Percentiles rank a stretch among this genome's conserved stretches.
Conservation (phyloP, 495 filamentous ascomycete species). For the Penicillium chermesinum region DNA sequence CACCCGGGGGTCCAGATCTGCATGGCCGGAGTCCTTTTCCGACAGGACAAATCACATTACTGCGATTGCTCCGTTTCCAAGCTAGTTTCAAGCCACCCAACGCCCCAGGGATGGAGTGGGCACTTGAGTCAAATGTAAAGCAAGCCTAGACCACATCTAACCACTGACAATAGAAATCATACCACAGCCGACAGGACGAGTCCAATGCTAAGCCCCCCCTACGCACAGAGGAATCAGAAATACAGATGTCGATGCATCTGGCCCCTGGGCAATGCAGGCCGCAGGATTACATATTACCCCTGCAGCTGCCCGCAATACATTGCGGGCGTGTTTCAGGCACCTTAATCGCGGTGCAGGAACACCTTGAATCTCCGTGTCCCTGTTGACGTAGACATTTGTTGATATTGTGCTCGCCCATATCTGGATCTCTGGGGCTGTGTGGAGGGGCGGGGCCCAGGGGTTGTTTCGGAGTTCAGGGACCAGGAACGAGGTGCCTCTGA, state of each 20-base stretch:
- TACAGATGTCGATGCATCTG: neutral
- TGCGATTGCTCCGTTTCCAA: neutral
- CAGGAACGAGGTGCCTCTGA: slow-evolving; percentile 3
- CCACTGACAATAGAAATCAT: too few relatives aligned
- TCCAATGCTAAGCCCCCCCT: too few relatives aligned
- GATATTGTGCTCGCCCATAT: too few relatives aligned
- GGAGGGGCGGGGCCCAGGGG: neutral
- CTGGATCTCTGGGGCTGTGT: neutral
- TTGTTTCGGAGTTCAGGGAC: neutral
- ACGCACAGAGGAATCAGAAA: too few relatives aligned
- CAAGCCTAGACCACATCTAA: neutral
- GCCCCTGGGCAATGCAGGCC: slow-evolving; percentile 8
- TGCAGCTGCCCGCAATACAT: slow-evolving; percentile 11
- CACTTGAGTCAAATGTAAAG: neutral
- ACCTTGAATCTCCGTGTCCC: too few relatives aligned
- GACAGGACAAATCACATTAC: neutral
- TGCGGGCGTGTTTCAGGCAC: slow-evolving; percentile 13
- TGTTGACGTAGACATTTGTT: too few relatives aligned
- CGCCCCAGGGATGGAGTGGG: neutral
- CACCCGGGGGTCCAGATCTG: neutral
- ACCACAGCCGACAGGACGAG: too few relatives aligned
- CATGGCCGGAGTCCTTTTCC: neutral
- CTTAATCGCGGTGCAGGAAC: slow-evolving; percentile 4
- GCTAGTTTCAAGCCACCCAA: neutral
- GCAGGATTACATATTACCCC: slow-evolving; percentile 11